These are phyloP conservation scores for Saccharomycopsis crataegensis DNA, from an alignment of 1,139 yeast genomes.

Conservation along the genomic window DNA sequence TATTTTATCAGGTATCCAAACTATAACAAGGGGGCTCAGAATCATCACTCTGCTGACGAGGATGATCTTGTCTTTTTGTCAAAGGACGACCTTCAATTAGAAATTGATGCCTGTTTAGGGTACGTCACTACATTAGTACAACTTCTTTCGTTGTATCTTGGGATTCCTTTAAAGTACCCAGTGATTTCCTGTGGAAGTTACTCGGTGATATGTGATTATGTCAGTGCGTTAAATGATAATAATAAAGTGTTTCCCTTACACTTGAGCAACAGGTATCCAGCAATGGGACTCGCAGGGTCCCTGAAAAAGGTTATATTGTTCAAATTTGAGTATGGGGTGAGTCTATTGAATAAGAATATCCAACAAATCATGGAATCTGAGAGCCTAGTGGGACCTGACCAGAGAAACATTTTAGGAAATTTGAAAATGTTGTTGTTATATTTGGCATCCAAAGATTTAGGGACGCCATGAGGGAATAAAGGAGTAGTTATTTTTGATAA, in stretches of 20 bases:
- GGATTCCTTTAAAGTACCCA: conserved; percentile 19
- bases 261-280: neutral
- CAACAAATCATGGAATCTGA: conserved; percentile 16
- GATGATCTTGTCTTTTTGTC: conserved; percentile 8
- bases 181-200: conserved; percentile 14
- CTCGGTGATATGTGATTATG: conserved; percentile 19
- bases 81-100: conserved; percentile 13
- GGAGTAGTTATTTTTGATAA: too few species aligned
- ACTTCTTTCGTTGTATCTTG: conserved; percentile 14
- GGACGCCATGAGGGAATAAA: too few species aligned
- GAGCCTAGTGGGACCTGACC: conserved; percentile 15
- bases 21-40: neutral
- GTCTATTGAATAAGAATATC: conserved; percentile 16
- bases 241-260: conserved; percentile 15
- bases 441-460: conserved; percentile 13
- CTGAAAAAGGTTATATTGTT: conserved; percentile 7
- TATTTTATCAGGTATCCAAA: conserved; percentile 17
- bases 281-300: neutral
- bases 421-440: conserved; percentile 19
- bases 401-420: conserved; percentile 17
- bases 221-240: conserved; percentile 12
- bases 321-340: conserved; percentile 18
- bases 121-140: conserved; percentile 15
- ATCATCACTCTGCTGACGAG: neutral
- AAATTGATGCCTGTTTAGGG: conserved; percentile 19